Base-by-base conservation (phyloP, 148 eudicot genomes). In the Chenopodium quinoa region DNA sequence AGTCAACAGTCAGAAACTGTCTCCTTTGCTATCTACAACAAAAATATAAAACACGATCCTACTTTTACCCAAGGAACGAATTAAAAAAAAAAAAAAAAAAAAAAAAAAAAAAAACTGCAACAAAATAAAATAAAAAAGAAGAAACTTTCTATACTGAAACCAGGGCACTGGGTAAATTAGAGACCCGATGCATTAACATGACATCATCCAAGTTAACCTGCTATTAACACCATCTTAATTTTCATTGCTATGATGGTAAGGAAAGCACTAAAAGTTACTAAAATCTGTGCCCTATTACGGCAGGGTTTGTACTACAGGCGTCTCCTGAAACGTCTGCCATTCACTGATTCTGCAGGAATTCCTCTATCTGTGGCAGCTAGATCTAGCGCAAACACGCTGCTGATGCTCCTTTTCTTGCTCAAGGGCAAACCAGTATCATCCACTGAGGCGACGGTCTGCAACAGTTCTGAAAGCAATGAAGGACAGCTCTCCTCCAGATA, bases 341-440 rank as follows among this genome's bases (percentile, higher is more conserved):
- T 88, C 71, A 54, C 88, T 47, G 89, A 83, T 68, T 90, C 92
- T 0, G 89, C 81, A 2, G 71, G 90, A n/a, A 73, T 70, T 64
- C 44, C 79, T 73, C 87, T 89, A 34, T 89, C 94, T 46, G 88
- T 80, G 3, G 89, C 89, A 7, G 88, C 89, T 63, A 94, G 67
- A 79, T 93, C 91, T 7, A 95, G 77, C 44, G 91, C 98, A 76
- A 86, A 78, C 50, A 91, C 88, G 81, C 97, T 94, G 90, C 98
- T 95, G 75, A 91, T 82, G 86, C 91, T 95, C 85, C 96, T 89
- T 82, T 93, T 95, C 90, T 85, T 90, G 84, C 81, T 82, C 48
- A 66, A 63, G 12, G 83, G 67, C 69, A 71, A 14, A 78, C 84
- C 79, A 48, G 75, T 77, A 77, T 90, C 94, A 52, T 91, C 98